Evolutionary conservation across 202 grass and related monocot species (phyloP).

Genomic region (Carex sylvatica): DNA sequence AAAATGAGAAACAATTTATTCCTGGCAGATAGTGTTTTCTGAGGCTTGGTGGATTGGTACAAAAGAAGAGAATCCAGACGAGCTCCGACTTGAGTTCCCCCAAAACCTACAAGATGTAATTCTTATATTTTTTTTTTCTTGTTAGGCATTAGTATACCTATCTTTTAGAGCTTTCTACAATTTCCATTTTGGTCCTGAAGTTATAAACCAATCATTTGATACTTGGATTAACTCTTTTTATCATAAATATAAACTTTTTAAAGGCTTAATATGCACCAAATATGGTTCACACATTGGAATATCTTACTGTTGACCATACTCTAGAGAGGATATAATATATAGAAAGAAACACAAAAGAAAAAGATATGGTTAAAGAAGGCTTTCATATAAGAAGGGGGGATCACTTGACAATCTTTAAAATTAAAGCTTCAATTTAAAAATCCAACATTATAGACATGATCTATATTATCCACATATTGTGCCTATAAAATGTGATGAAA

Average conservation of each 20-base stretch:
- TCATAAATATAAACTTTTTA: not conserved
- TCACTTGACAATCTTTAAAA: no score
- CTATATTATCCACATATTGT: no score
- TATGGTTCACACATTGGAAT: not conserved
- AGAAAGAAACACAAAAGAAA: not conserved
- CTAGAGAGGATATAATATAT: not conserved
- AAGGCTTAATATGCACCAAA: conserved; percentile 11
- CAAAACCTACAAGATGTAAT: conserved; percentile 53
- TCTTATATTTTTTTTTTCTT: not conserved
- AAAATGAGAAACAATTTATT: not conserved
- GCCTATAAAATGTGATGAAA: no score
- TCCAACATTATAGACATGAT: no score
- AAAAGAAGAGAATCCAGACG: conserved; percentile 79
- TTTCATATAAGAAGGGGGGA: not conserved
- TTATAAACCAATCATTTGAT: not conserved
- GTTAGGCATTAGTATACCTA: not conserved
- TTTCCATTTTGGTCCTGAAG: not conserved
- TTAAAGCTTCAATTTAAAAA: no score
- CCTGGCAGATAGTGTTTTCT: conserved; percentile 83
- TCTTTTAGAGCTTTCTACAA: not conserved
- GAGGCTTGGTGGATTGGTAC: conserved; percentile 81
- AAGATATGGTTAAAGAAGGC: not conserved
- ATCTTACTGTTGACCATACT: not conserved
- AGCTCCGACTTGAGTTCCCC: conserved; percentile 71
- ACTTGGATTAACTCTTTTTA: not conserved